phyloP scores from a whole-genome alignment of 78 protist genomes.

The Bodo saltans region DNA sequence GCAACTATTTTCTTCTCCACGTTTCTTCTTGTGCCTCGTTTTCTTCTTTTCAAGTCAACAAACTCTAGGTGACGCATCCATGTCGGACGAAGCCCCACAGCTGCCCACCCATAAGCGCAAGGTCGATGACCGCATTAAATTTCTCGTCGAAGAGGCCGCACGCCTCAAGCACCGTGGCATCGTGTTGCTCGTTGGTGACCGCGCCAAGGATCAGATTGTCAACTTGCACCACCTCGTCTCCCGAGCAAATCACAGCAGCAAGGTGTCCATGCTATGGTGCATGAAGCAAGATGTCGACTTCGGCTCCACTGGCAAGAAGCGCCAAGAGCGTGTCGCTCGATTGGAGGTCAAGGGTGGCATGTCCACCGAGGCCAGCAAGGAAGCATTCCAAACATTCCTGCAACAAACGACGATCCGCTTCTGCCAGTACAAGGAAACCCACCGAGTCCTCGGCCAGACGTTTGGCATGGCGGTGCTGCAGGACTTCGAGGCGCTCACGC shows the following conservation, averaged over 20 bases:
- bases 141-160: conserved; percentile 83
- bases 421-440: conserved; percentile 91
- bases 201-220: conserved; percentile 76
- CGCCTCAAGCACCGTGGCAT: conserved; percentile 71
- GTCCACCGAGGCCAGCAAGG: conserved; percentile 59
- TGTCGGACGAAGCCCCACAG: too few species aligned
- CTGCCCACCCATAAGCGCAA: too few species aligned
- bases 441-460: conserved; percentile 94
- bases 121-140: conserved; percentile 81
- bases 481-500: conserved; percentile 98
- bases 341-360: conserved; percentile 52
- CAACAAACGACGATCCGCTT: conserved; percentile 83
- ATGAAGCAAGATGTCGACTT: conserved; percentile 88
- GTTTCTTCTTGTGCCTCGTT: conserved; percentile 31
- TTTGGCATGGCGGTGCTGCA: conserved; percentile 95
- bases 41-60: too few species aligned
- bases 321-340: conserved; percentile 42
- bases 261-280: conserved; percentile 97
- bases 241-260: conserved; percentile 64
- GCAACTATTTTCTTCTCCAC: not conserved
- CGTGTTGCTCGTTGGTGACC: conserved; percentile 93
- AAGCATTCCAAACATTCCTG: conserved; percentile 92
- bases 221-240: conserved; percentile 92
- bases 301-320: conserved; percentile 38
- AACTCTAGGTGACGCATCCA: too few species aligned